Evolutionary conservation across 345 rosid genomes (phyloP).

Genomic region (Acer saccharum): DNA sequence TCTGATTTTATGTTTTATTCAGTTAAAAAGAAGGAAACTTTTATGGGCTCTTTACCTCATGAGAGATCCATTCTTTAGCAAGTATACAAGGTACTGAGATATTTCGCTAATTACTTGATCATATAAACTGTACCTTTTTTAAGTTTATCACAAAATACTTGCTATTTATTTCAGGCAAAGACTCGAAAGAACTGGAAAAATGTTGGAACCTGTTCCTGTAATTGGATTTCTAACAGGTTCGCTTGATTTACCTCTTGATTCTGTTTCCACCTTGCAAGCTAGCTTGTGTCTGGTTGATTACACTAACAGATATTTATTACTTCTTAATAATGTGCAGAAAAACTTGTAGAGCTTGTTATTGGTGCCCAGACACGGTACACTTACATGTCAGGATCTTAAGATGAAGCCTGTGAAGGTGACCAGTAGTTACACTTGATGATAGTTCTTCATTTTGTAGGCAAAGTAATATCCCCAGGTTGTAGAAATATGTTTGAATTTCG

Average conservation of each 20-base stretch:
- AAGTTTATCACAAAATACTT: not conserved
- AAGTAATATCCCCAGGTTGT: not conserved
- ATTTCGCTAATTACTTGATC: not conserved
- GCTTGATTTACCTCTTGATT: not conserved
- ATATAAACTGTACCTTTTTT: not conserved
- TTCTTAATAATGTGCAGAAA: constrained; percentile 46
- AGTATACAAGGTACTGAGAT: constrained; percentile 64
- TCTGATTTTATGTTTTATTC: constrained; percentile 24
- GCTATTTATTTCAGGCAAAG: constrained; percentile 55
- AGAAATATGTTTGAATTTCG: constrained; percentile 4
- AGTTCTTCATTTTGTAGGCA: constrained; percentile 2
- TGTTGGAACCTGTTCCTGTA: constrained; percentile 67
- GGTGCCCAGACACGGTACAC: constrained; percentile 94
- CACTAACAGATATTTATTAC: not conserved
- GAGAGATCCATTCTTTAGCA: constrained; percentile 96
- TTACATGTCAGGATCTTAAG: constrained; percentile 89
- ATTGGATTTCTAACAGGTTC: constrained; percentile 75
- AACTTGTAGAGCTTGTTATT: constrained; percentile 78
- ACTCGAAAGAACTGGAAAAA: constrained; percentile 66
- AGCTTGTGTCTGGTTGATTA: not conserved
- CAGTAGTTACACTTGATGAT: constrained; percentile 9
- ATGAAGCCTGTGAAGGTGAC: constrained; percentile 7
- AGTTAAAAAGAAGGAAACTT: constrained; percentile 84
- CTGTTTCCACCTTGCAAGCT: not conserved
- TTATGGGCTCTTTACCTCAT: constrained; percentile 89